These are phyloP conservation scores for Alternaria longipes DNA, from an alignment of 2,329 filamentous ascomycete genomes.

Conservation along the genomic window DNA sequence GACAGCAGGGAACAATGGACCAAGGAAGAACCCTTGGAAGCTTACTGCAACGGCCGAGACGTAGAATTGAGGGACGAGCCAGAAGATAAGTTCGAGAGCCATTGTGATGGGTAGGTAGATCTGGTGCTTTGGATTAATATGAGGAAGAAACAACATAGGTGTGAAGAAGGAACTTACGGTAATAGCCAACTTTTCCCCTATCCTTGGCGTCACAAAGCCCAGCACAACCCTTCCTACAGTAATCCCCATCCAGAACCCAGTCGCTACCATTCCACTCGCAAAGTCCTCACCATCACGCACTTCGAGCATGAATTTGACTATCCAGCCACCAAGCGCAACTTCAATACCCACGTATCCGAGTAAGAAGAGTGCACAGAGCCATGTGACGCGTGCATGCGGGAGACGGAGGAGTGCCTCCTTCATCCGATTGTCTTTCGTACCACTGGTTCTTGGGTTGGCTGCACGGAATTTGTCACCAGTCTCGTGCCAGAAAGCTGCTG, in stretches of 20 bases:
- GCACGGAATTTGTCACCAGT: conserved; percentile 67
- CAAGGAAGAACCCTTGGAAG: conserved; percentile 80
- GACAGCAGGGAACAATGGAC: conserved; percentile 79
- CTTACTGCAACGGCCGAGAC: conserved; percentile 76
- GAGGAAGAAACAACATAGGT: not conserved
- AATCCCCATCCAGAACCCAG: conserved; percentile 85
- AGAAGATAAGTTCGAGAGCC: conserved; percentile 76
- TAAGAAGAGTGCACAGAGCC: conserved; percentile 78
- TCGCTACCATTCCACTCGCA: conserved; percentile 76
- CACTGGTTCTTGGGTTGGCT: conserved; percentile 56
- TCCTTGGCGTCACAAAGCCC: conserved; percentile 76
- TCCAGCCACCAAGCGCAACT: conserved; percentile 80
- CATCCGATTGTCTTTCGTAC: conserved; percentile 59
- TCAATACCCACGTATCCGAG: conserved; percentile 83
- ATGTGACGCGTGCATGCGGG: conserved; percentile 67
- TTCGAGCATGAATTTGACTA: conserved; percentile 82
- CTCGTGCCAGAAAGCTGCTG: conserved; percentile 70
- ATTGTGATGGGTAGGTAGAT: conserved; percentile 73
- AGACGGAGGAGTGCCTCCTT: conserved; percentile 59
- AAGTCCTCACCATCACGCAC: conserved; percentile 75
- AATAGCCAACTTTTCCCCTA: conserved; percentile 73
- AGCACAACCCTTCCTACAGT: conserved; percentile 76
- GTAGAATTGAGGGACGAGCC: conserved; percentile 80
- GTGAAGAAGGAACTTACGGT: conserved; percentile 41
- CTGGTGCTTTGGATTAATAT: conserved; percentile 26